Base-by-base conservation (phyloP, 352 stramenopile species). In the Globisporangium nodosum region DNA sequence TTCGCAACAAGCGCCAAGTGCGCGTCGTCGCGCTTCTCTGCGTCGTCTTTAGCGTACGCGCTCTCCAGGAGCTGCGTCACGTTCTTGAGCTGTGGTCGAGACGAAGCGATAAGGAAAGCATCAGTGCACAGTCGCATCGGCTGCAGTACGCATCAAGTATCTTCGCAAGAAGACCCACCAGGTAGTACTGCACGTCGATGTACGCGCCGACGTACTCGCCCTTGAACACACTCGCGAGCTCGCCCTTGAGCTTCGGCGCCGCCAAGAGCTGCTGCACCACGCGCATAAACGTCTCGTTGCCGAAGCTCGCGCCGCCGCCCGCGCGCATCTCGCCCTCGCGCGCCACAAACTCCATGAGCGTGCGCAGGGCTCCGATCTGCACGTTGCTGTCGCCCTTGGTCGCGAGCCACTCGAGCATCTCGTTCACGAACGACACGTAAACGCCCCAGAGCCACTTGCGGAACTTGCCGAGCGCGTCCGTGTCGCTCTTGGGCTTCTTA, bases 181-280 rank as follows among this genome's bases (percentile, higher is more conserved):
- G 92, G 61, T 90, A 94, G 66, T 94, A 93, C 69, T 94, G 85
- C 31, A 95, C 84, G 58, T 96, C 87, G 33, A 77, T 70, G 71
- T 94, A 95, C 2, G 87, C 83, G 33, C 58, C 69, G 31, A 96
- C 73, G 54, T 78, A 96, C 63, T 96, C 87, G 49, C 87, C 86
- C 62, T 94, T 88, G 56, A 96, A 89, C 55, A 93, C 84, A 47
- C 74, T 90, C 39, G 79, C 69, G 52, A 95, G 60, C 49, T 94
- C 84, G 46, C 85, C 81, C 64, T 93, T 93, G 40, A 93, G 71
- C 63, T 90, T 88, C 4, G 77, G 70, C 33, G 73, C 78, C 24
- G 65, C 71, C 58, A 76, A 59, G 33, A 96, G 63, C 57, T 91
- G 70, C 58, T 85, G 76, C 24, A 94, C 69, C 48, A 96, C 73